Percentiles rank a stretch among this genome's conserved stretches.
phyloP scores from a whole-genome alignment of 352 stramenopile genomes.

The Globisporangium cederbergense region DNA sequence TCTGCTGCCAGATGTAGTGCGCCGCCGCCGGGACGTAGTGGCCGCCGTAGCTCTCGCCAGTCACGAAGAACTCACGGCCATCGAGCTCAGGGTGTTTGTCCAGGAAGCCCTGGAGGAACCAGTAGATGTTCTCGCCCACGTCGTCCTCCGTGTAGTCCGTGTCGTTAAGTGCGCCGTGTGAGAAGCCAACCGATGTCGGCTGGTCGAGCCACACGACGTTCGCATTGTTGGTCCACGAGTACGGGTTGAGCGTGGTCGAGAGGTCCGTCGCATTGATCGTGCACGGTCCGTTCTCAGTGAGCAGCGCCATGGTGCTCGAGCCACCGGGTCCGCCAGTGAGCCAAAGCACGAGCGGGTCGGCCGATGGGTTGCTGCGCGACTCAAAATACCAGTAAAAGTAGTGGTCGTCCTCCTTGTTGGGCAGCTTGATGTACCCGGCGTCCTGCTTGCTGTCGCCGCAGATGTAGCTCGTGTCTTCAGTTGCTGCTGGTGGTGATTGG shows the following conservation, averaged over 20 bases:
- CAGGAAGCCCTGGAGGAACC: conserved; percentile 42
- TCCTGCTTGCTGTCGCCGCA: neutral
- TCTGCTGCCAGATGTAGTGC: conserved; percentile 49
- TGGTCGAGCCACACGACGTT: conserved; percentile 68
- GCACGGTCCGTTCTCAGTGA: conserved; percentile 59
- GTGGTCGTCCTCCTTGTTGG: neutral
- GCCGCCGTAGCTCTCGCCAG: conserved; percentile 24
- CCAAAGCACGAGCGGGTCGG: neutral
- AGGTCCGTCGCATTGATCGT: conserved; percentile 22
- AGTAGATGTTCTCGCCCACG: conserved; percentile 41
- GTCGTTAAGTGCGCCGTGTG: conserved; percentile 24
- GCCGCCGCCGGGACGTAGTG: conserved; percentile 54
- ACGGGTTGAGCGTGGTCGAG: conserved; percentile 32
- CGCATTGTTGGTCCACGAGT: conserved; percentile 51
- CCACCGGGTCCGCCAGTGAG: neutral
- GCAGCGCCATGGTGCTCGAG: conserved; percentile 39
- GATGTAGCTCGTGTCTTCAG: conserved; percentile 2
- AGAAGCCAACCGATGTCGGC: conserved; percentile 43
- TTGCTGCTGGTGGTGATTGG: neutral
- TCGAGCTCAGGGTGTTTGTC: conserved; percentile 44
- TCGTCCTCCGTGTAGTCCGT: conserved; percentile 25
- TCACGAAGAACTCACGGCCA: conserved; percentile 39
- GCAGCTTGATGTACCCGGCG: neutral
- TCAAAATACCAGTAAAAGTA: neutral
- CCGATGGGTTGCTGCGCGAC: neutral